Conservation (phyloP, 768 basidiomycete species). For the Tylopilus rubrobrunneus region DNA sequence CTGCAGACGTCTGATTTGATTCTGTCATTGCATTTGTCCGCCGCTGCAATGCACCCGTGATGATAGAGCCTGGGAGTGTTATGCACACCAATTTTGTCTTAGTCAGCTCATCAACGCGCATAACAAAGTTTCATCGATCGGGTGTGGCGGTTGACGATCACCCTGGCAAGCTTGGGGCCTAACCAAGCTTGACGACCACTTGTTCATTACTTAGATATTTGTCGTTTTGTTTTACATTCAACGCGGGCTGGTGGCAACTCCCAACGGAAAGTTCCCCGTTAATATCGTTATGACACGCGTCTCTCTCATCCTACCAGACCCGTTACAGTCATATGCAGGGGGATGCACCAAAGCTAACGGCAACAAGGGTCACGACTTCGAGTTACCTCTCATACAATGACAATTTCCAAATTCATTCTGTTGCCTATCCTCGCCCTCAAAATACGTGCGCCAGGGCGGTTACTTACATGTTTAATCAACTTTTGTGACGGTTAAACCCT, state of each 20-base stretch:
- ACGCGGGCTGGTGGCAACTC: conserved; percentile 8
- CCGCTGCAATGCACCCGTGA: conserved; percentile 11
- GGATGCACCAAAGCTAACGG: conserved; percentile 21
- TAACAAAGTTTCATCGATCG: conserved; percentile 12
- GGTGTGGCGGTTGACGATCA: conserved; percentile 20
- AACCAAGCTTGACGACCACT: conserved; percentile 17
- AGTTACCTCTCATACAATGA: conserved; percentile 10
- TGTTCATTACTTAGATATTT: conserved; percentile 1
- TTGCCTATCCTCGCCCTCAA: conserved; percentile 19
- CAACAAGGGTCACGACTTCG: conserved; percentile 16
- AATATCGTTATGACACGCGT: conserved; percentile 29
- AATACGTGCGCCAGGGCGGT: conserved; percentile 24
- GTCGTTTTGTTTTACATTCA: conserved; percentile 9
- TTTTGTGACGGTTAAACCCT: conserved; percentile 25
- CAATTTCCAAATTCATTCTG: conserved; percentile 21
- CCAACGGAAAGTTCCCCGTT: conserved; percentile 23
- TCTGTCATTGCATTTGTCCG: conserved; percentile 20
- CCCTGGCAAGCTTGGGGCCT: conserved; percentile 14
- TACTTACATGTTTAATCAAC: conserved; percentile 15
- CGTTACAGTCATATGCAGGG: conserved; percentile 35
- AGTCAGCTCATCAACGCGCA: conserved; percentile 14
- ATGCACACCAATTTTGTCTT: conserved; percentile 6
- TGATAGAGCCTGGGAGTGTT: conserved; percentile 15
- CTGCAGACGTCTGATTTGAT: conserved; percentile 23
- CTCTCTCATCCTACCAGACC: conserved; percentile 20